Evolutionary conservation across 495 filamentous ascomycete species (phyloP), one percentile per base, ranked within the genome.

Genomic region (Cercophora newfieldiana): DNA sequence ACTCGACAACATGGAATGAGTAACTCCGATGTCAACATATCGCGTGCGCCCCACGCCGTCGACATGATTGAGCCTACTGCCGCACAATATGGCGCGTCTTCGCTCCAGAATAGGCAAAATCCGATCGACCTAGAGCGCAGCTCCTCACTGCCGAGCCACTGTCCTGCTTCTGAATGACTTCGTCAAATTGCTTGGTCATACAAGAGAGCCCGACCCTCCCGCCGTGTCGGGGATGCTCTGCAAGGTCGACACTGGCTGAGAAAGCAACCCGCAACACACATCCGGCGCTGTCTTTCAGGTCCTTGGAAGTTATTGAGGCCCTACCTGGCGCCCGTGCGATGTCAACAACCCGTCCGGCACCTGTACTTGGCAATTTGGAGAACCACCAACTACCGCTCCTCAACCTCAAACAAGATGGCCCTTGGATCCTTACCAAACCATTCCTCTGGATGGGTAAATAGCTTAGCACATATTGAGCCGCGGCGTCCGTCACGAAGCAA

Each of bases 51-150:
- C 64, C 61, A 63, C 59, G 21, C 59, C 29, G 47, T 50, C 37
- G 47, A 37, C 66, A 65, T 33, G 31, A 71, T 72, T 72, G 33
- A 72, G 70, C 70, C 70, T 72, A 64, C 65, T 69, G 61, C 67
- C 71, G 66, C 63, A 62, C 67, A 69, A 69, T 67, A 67, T 70
- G 59, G 22, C 66, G 44, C 49, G 64, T 55, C 60, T 44, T 54
- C 65, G 57, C 51, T 33, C 57, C 56, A 48, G 65, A 67, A 69
- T 70, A 72, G 72, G 69, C 72, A 74, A 56, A 74, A 74, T 68
- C 51, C 67, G 51, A 54, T 28, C 48, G 44, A 65, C 60, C 63
- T 67, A 64, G 63, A 37, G 61, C 53, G 63, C 30, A 54, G 55
- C 60, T 21, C 28, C 49, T 47, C 37, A 59, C 58, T 70, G 65